These are phyloP conservation scores for Oryza officinalis DNA, from an alignment of 176 grass and related monocot species.

Conservation along the genomic window DNA sequence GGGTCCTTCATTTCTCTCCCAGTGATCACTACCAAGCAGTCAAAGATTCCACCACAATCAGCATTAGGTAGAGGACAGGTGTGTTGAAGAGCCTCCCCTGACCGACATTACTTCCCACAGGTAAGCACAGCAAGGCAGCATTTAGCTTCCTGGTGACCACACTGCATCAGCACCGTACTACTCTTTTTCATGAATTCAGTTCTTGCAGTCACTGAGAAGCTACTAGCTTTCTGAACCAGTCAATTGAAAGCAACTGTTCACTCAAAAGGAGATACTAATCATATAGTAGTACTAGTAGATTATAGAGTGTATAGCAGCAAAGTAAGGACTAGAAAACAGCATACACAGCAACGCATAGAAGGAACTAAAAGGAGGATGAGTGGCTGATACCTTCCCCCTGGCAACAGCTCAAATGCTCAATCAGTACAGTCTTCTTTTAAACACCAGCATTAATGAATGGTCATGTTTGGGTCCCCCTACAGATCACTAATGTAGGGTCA, in stretches of 20 bases:
- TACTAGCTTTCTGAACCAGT: slow-evolving; percentile 2
- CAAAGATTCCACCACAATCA: slow-evolving; percentile 44
- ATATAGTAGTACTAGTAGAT: too few relatives aligned
- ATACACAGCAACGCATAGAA: not conserved
- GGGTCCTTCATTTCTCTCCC: not conserved
- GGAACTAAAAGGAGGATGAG: not conserved
- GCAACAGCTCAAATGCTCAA: slow-evolving; percentile 14
- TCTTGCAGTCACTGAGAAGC: not conserved
- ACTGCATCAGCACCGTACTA: slow-evolving; percentile 7
- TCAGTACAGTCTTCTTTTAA: slow-evolving; percentile 36
- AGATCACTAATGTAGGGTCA: slow-evolving; percentile 22
- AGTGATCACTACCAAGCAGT: slow-evolving; percentile 18
- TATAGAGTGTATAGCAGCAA: not conserved
- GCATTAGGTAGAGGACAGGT: slow-evolving; percentile 7
- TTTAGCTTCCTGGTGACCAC: slow-evolving; percentile 33
- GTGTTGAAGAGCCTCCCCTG: slow-evolving; percentile 16
- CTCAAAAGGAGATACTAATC: not conserved
- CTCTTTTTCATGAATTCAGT: not conserved
- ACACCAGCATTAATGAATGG: slow-evolving; percentile 14
- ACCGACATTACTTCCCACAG: slow-evolving; percentile 4
- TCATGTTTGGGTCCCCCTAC: not conserved
- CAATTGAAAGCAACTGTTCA: slow-evolving; percentile 13
- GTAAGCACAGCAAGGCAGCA: slow-evolving; percentile 12
- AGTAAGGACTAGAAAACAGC: not conserved
- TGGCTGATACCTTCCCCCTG: not conserved